Conservation (phyloP, 2,329 filamentous ascomycete species). For the Alternaria gansuensis region DNA sequence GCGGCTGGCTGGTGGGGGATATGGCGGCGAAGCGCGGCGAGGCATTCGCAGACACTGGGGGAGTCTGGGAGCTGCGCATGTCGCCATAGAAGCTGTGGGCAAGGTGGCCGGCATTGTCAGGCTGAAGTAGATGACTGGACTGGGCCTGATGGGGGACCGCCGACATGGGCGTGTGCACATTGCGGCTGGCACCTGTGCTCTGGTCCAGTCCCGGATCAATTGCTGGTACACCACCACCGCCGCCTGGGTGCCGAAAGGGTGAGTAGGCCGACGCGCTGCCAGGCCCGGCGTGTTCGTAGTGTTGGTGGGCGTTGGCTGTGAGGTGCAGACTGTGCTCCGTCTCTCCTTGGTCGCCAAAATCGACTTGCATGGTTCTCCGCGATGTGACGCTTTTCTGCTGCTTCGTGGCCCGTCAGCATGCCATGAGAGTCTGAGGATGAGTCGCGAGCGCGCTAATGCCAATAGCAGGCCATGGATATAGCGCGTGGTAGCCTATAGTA, state of each 20-base stretch:
- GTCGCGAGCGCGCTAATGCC: conserved; percentile 34
- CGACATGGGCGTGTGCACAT: conserved; percentile 50
- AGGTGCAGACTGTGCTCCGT: conserved; percentile 47
- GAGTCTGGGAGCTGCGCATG: conserved; percentile 51
- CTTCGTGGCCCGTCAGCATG: conserved; percentile 41
- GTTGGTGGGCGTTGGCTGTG: conserved; percentile 40
- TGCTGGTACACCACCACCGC: conserved; percentile 39
- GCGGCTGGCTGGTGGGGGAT: conserved; percentile 49
- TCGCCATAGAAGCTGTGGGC: conserved; percentile 51
- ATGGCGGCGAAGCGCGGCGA: conserved; percentile 52
- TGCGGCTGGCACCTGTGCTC: conserved; percentile 45
- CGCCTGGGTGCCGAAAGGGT: conserved; percentile 47
- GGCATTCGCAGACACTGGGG: conserved; percentile 50
- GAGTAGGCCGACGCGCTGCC: conserved; percentile 44
- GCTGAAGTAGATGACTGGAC: conserved; percentile 47
- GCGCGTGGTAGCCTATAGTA: conserved; percentile 21
- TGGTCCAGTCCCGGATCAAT: conserved; percentile 52
- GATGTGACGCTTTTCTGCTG: conserved; percentile 36
- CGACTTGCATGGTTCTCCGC: conserved; percentile 51
- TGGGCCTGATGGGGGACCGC: conserved; percentile 40
- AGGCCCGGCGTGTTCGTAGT: conserved; percentile 47
- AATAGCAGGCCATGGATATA: conserved; percentile 32
- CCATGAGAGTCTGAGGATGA: conserved; percentile 39
- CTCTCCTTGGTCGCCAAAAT: conserved; percentile 47
- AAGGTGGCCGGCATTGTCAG: conserved; percentile 49